Conservation (phyloP, 2,329 filamentous ascomycete genomes). For the Ascochyta pisi region DNA sequence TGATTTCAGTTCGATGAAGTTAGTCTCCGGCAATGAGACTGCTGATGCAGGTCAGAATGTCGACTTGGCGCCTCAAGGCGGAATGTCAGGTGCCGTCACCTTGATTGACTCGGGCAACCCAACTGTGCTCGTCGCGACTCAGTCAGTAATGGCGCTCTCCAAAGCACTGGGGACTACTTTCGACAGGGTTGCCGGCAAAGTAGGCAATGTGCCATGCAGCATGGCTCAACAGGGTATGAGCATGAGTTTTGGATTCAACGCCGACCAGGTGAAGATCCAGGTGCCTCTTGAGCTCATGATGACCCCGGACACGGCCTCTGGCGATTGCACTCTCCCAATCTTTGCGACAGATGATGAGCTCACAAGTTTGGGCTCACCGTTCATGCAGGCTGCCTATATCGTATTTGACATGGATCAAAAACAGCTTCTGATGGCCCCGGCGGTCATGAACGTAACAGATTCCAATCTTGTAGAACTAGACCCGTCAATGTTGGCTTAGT, state of each 20-base stretch:
- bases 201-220: neutral
- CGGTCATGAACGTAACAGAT: neutral
- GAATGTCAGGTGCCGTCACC: no score
- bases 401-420: constrained; percentile 1
- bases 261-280: neutral
- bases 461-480: neutral
- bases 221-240: neutral
- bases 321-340: neutral
- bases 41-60: neutral
- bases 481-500: no score
- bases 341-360: neutral
- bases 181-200: no score
- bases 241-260: neutral
- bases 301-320: neutral
- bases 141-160: no score
- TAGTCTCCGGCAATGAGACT: neutral
- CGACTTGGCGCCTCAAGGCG: neutral
- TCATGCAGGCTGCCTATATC: neutral
- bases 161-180: no score
- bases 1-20: neutral
- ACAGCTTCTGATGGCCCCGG: neutral
- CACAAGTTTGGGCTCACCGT: neutral
- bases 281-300: constrained; percentile 1
- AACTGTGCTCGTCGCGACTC: no score
- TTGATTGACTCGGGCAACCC: no score